Conservation (phyloP, 352 stramenopile species). For the Globisporangium radiosum region DNA sequence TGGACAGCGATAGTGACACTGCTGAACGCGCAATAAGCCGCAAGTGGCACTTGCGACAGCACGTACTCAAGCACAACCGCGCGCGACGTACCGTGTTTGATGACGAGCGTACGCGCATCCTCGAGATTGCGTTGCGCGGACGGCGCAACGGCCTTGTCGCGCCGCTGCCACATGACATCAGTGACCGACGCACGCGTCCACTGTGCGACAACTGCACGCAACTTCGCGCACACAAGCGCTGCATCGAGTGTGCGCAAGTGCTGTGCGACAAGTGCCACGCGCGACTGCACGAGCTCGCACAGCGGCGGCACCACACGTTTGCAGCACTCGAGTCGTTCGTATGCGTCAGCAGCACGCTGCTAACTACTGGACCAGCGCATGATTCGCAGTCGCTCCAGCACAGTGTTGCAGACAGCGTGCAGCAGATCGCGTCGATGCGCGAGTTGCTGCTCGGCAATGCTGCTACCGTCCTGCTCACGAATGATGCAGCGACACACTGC, state of each 20-base stretch:
- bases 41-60: slow-evolving; percentile 33
- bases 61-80: slow-evolving; percentile 24
- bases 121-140: slow-evolving; percentile 25
- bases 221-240: slow-evolving; percentile 38
- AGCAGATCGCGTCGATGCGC: slow-evolving; percentile 26
- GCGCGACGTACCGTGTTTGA: slow-evolving; percentile 28
- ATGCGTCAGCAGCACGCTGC: slow-evolving; percentile 19
- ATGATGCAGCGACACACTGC: not conserved
- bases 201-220: slow-evolving; percentile 45
- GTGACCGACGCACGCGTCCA: slow-evolving; percentile 33
- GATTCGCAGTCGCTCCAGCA: slow-evolving; percentile 24
- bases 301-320: slow-evolving; percentile 43
- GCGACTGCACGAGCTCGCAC: slow-evolving; percentile 43
- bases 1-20: not conserved
- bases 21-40: slow-evolving; percentile 6
- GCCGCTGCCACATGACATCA: slow-evolving; percentile 26
- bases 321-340: slow-evolving; percentile 29
- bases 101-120: slow-evolving; percentile 30
- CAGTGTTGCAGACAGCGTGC: slow-evolving; percentile 16
- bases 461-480: not conserved
- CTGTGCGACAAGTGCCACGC: slow-evolving; percentile 59
- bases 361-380: slow-evolving; percentile 15
- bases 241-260: slow-evolving; percentile 44
- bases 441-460: slow-evolving; percentile 13
- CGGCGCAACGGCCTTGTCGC: slow-evolving; percentile 54